Conservation (phyloP, 495 filamentous ascomycete genomes). For the Bacidia gigantensis region DNA sequence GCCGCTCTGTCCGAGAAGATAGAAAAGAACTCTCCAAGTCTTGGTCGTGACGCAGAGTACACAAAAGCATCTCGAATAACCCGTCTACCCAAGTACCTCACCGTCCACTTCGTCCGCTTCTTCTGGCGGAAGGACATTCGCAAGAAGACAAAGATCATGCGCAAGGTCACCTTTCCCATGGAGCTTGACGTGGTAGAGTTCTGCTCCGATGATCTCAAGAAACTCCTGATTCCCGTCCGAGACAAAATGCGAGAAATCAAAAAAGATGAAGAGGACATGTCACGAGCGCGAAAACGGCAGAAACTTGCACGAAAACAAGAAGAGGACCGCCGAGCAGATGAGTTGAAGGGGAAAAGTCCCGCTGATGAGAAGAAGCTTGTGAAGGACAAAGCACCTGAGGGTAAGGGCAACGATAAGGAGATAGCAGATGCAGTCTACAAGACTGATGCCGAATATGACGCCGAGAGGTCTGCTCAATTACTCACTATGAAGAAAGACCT, state of each 20-base stretch:
- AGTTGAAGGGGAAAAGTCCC: conserved; percentile 37
- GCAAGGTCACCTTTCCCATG: conserved; percentile 88
- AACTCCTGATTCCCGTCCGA: conserved; percentile 72
- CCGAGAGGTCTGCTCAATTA: conserved; percentile 61
- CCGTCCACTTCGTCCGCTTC: conserved; percentile 95
- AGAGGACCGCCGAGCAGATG: conserved; percentile 34
- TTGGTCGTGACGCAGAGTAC: conserved; percentile 70
- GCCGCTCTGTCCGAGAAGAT: conserved; percentile 75
- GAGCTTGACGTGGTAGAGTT: conserved; percentile 92
- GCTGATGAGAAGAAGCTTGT: conserved; percentile 37
- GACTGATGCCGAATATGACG: conserved; percentile 83
- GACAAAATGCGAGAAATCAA: conserved; percentile 92
- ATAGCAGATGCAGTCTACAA: conserved; percentile 71
- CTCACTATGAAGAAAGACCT: conserved; percentile 73
- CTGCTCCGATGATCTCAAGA: conserved; percentile 77
- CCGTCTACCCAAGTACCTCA: conserved; percentile 84
- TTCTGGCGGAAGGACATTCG: conserved; percentile 89
- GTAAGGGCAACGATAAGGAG: conserved; percentile 44
- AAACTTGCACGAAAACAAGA: conserved; percentile 56
- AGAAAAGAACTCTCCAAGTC: conserved; percentile 67
- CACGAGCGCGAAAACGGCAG: conserved; percentile 75
- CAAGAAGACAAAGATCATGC: conserved; percentile 99
- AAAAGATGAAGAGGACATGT: conserved; percentile 85
- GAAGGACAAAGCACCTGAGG: conserved; percentile 37
- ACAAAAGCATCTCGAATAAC: conserved; percentile 82